Conservation (phyloP, 768 basidiomycete species). For the Leccinum imitatum region DNA sequence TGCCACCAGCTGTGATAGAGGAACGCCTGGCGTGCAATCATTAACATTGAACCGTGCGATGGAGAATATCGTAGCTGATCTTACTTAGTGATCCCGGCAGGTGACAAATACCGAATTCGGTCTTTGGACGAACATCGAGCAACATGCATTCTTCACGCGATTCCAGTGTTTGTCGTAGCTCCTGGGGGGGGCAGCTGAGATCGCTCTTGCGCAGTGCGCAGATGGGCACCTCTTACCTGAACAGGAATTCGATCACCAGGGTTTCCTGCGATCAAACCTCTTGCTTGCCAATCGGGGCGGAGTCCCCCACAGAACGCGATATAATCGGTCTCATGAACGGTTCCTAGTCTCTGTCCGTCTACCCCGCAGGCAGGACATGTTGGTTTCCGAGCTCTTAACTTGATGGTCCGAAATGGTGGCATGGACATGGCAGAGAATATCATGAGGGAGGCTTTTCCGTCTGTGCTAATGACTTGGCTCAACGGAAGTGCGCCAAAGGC, state of each 20-base stretch:
- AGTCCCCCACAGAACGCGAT: conserved; percentile 83
- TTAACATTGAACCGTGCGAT: conserved; percentile 7
- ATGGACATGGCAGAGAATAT: conserved; percentile 69
- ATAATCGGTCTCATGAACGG: conserved; percentile 68
- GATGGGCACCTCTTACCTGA: conserved; percentile 35
- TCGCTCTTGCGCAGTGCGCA: neutral
- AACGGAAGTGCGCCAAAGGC: neutral
- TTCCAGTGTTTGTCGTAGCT: conserved; percentile 42
- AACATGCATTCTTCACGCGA: conserved; percentile 37
- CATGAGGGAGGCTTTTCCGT: conserved; percentile 61
- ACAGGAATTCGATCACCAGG: conserved; percentile 43
- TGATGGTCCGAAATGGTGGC: conserved; percentile 80
- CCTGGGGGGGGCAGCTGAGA: conserved; percentile 38
- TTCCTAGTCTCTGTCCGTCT: conserved; percentile 41
- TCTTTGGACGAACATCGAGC: conserved; percentile 77
- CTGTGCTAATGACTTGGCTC: conserved; percentile 34
- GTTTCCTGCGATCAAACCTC: conserved; percentile 47
- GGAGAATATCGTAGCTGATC: conserved; percentile 22
- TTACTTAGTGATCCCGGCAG: conserved; percentile 73
- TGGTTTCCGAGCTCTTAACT: conserved; percentile 67
- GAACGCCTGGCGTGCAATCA: conserved; percentile 58
- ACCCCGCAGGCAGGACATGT: conserved; percentile 76
- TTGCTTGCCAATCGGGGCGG: conserved; percentile 60
- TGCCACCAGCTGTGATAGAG: conserved; percentile 61
- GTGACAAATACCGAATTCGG: conserved; percentile 85